Conservation (phyloP, 2,329 filamentous ascomycete genomes). For the Sclerotinia borealis region DNA sequence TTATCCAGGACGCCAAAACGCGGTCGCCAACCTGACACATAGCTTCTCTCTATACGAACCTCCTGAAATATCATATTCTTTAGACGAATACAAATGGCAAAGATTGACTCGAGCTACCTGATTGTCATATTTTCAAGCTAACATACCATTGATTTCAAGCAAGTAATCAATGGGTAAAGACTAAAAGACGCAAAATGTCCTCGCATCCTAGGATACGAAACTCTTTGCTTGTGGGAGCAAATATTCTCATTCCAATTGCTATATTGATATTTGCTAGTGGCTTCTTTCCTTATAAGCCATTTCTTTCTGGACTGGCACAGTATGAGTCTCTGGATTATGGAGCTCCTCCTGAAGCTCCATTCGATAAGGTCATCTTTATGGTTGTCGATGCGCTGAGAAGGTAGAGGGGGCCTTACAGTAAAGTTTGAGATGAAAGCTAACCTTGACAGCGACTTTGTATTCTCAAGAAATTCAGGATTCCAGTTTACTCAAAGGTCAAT, state of each 20-base stretch:
- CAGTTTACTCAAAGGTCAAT: constrained; percentile 75
- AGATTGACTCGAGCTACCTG: not conserved
- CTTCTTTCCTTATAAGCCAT: constrained; percentile 97
- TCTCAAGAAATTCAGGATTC: constrained; percentile 73
- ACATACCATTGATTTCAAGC: not conserved
- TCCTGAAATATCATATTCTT: not conserved
- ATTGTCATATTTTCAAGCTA: not conserved
- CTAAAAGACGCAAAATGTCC: constrained; percentile 22
- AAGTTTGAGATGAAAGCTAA: constrained; percentile 21
- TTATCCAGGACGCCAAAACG: constrained; percentile 14
- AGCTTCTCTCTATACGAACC: constrained; percentile 2
- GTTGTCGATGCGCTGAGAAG: constrained; percentile 91
- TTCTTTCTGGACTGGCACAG: constrained; percentile 75
- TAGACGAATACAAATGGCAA: not conserved
- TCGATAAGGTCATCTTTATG: constrained; percentile 93
- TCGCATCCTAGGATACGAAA: constrained; percentile 18
- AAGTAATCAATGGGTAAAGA: constrained; percentile 6
- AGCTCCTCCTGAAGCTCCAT: constrained; percentile 58
- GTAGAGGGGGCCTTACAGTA: constrained; percentile 39
- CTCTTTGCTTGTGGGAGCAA: constrained; percentile 55
- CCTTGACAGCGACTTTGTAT: constrained; percentile 78
- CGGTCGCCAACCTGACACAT: constrained; percentile 10
- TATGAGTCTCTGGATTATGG: constrained; percentile 54
- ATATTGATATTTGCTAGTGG: constrained; percentile 75
- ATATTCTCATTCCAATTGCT: constrained; percentile 69